Evolutionary conservation across 2,329 filamentous ascomycete species (phyloP).

Genomic region (Sphaceloma murrayae): DNA sequence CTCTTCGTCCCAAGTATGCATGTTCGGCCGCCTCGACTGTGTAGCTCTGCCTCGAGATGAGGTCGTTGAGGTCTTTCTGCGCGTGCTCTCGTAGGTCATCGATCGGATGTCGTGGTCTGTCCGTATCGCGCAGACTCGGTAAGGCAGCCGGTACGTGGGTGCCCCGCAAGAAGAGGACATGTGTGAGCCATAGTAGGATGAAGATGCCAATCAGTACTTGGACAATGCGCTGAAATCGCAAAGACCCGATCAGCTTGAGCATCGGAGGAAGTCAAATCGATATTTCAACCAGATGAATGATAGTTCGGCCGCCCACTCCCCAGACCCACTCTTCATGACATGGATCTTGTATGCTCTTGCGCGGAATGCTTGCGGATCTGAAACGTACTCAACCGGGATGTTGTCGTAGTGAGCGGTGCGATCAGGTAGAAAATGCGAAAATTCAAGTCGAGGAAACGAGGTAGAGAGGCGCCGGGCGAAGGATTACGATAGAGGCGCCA

Average conservation of each 20-base stretch:
- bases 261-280: conserved; percentile 18
- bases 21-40: conserved; percentile 32
- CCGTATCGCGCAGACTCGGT: conserved; percentile 21
- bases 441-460: too few species aligned
- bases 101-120: conserved; percentile 29
- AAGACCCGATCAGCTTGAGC: conserved; percentile 3
- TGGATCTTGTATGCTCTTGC: neutral
- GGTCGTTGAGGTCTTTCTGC: conserved; percentile 25
- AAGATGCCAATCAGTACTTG: conserved; percentile 7
- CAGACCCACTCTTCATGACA: conserved; percentile 14
- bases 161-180: neutral
- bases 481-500: too few species aligned
- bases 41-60: conserved; percentile 31
- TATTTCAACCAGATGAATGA: neutral
- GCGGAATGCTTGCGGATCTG: neutral
- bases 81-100: conserved; percentile 31
- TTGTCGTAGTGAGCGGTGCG: too few species aligned
- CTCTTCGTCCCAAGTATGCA: conserved; percentile 36
- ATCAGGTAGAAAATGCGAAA: too few species aligned
- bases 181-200: conserved; percentile 6
- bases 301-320: neutral
- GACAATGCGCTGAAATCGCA: conserved; percentile 6
- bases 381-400: too few species aligned
- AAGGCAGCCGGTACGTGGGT: neutral
- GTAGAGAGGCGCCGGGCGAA: too few species aligned